Base-by-base conservation (phyloP, 1,284 basidiomycete species). In the Ganoderma lingzhi region DNA sequence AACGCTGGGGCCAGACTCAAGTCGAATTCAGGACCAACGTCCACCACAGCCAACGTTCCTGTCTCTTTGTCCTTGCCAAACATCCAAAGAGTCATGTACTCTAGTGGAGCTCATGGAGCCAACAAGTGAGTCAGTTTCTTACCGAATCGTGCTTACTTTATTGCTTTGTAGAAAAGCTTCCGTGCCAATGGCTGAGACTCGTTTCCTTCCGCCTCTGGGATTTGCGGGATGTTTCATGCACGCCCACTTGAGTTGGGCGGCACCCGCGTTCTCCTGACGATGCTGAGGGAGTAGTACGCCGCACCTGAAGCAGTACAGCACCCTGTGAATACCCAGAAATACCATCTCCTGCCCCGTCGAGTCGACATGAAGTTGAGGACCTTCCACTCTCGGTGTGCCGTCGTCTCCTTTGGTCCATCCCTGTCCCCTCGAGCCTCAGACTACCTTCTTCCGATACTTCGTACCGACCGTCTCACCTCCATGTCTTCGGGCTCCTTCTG, bases 401-500 rank as follows among this genome's bases (percentile, higher is more conserved):
- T 48, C 23, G 39, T 15, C 28, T 41, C 61, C 41, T 61, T 28
- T 9, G 8, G 15, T 19, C 45, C 45, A 41, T 17, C 55, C 59
- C n/a, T 14, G 30, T 62, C 28, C 15, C 62, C 55, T 51, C 30
- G 61, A 1, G 30, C 35, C 17, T 28, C 56, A 35, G 3, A 35
- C 48, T 62, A n/a, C 39, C 42, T 14, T 10, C 32, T 56, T 64
- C 63, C 58, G 32, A 23, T n/a, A 19, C 42, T 19, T 42, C 12
- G 2, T 30, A 6, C 39, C 6, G 19, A 6, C 44, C 37, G 19
- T 15, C 10, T 45, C 30, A 35, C 37, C 23, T 44, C 41, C 63
- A 66, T 70, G 71, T 41, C 64, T 28, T 28, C 61, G 3, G 48
- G 48, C 15, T 45, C 53, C 12, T 59, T 68, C 59, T 65, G 67